Evolutionary conservation across 2,329 filamentous ascomycete genomes (phyloP).

Genomic region (Dothidotthia symphoricarpi): DNA sequence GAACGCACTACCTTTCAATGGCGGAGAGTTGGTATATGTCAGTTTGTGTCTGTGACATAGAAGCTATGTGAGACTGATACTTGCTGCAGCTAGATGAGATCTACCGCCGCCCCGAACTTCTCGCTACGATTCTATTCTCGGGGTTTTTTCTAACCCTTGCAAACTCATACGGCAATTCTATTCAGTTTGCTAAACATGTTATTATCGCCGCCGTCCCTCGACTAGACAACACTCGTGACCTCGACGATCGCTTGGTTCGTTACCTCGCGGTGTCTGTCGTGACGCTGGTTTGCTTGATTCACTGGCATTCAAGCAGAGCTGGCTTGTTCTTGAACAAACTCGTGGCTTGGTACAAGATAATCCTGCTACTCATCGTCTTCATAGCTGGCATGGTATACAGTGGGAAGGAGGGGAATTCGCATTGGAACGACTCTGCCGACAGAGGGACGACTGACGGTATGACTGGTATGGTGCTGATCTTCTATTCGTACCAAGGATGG

Average conservation of each 20-base stretch:
- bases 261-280: conserved; percentile 38
- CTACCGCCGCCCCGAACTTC: conserved; percentile 35
- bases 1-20: conserved; percentile 48
- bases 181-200: conserved; percentile 38
- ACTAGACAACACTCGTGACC: conserved; percentile 16
- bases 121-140: conserved; percentile 41
- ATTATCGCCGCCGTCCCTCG: conserved; percentile 23
- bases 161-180: conserved; percentile 39
- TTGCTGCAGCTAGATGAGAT: conserved; percentile 26
- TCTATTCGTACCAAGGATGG: conserved; percentile 44
- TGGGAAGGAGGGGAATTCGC: conserved; percentile 1
- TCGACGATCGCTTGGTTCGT: conserved; percentile 33
- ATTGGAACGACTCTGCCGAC: conserved; percentile 1
- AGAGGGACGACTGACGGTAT: conserved; percentile 23
- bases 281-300: conserved; percentile 41
- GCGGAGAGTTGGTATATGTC: conserved; percentile 47
- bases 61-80: neutral
- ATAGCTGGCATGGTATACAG: conserved; percentile 4
- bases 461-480: conserved; percentile 31
- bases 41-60: conserved; percentile 16
- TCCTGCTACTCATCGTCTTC: conserved; percentile 34
- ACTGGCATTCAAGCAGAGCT: conserved; percentile 36
- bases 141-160: conserved; percentile 42
- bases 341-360: conserved; percentile 41
- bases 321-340: conserved; percentile 40